Conservation (phyloP, 768 basidiomycete species). For the Mycena latifolia region DNA sequence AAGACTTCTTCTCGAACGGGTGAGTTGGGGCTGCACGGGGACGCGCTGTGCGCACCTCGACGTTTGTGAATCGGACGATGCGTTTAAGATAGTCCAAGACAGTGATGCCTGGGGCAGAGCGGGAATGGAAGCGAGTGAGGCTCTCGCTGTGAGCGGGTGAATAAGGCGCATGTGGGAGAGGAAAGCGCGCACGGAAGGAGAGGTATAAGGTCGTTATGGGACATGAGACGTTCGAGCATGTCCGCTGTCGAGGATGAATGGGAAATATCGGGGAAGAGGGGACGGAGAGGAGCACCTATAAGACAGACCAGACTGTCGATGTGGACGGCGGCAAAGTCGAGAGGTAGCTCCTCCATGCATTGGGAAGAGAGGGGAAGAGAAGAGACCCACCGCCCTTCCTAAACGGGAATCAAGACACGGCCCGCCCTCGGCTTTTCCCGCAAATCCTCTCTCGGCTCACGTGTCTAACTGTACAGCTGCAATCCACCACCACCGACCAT, state of each 20-base stretch:
- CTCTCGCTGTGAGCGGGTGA: slow-evolving; percentile 70
- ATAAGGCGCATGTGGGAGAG: slow-evolving; percentile 6
- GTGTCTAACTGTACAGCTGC: slow-evolving; percentile 67
- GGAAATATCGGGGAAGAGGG: slow-evolving; percentile 32
- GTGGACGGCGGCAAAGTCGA: slow-evolving; percentile 86
- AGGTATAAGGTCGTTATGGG: slow-evolving; percentile 96
- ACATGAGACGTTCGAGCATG: slow-evolving; percentile 95
- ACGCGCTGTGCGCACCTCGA: slow-evolving; percentile 74
- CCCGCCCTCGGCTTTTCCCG: too few relatives aligned
- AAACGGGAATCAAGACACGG: too few relatives aligned
- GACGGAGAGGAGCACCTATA: slow-evolving; percentile 70
- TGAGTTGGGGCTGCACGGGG: slow-evolving; percentile 26
- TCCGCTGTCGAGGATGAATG: slow-evolving; percentile 69
- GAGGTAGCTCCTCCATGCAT: slow-evolving; percentile 86
- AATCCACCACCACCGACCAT: slow-evolving; percentile 36
- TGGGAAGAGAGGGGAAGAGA: slow-evolving; percentile 53
- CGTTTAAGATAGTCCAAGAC: slow-evolving; percentile 95
- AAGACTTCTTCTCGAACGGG: slow-evolving; percentile 67
- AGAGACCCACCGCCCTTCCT: background rate
- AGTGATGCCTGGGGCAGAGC: slow-evolving; percentile 88
- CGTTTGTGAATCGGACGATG: slow-evolving; percentile 94
- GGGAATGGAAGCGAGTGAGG: slow-evolving; percentile 96
- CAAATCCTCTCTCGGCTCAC: too few relatives aligned
- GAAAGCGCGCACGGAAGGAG: slow-evolving; percentile 76
- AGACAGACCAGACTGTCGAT: slow-evolving; percentile 89